phyloP scores from a whole-genome alignment of 2,329 filamentous ascomycete genomes.

The Pseudogymnoascus sp. region DNA sequence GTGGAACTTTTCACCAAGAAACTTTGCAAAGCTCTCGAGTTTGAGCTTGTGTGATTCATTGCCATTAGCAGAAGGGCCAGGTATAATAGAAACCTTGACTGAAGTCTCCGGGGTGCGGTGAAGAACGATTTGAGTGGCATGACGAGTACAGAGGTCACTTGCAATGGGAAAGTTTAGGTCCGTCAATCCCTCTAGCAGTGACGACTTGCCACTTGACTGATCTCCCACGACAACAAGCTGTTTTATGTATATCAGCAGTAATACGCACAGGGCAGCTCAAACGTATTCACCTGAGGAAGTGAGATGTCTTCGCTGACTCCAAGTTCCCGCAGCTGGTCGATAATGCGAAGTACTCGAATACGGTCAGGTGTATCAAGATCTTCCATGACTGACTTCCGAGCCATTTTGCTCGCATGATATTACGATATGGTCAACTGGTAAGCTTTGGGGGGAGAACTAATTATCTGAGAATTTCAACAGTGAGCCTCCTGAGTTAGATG shows the following conservation, averaged over 20 bases:
- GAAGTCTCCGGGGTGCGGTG: constrained; percentile 8
- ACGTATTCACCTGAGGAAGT: constrained; percentile 14
- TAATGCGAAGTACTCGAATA: constrained; percentile 5
- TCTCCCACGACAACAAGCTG: constrained; percentile 38
- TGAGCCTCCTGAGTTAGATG: background rate
- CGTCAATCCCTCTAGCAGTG: constrained; percentile 28
- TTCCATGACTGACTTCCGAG: background rate
- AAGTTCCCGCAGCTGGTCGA: constrained; percentile 17
- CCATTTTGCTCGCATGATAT: background rate
- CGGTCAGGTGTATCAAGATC: background rate
- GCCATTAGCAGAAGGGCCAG: background rate
- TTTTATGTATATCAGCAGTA: background rate
- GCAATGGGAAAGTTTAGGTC: constrained; percentile 32
- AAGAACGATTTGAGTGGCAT: constrained; percentile 37
- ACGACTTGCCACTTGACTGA: constrained; percentile 32
- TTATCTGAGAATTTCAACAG: background rate
- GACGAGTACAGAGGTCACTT: constrained; percentile 34
- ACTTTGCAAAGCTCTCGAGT: background rate
- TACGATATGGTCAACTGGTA: background rate
- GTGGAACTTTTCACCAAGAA: background rate
- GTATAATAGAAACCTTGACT: constrained; percentile 11
- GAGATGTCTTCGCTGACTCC: constrained; percentile 16
- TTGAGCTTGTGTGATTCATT: background rate
- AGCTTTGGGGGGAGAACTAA: background rate
- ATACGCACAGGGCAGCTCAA: background rate